Conservation (phyloP, 768 basidiomycete genomes). For the Sutorius australiensis region DNA sequence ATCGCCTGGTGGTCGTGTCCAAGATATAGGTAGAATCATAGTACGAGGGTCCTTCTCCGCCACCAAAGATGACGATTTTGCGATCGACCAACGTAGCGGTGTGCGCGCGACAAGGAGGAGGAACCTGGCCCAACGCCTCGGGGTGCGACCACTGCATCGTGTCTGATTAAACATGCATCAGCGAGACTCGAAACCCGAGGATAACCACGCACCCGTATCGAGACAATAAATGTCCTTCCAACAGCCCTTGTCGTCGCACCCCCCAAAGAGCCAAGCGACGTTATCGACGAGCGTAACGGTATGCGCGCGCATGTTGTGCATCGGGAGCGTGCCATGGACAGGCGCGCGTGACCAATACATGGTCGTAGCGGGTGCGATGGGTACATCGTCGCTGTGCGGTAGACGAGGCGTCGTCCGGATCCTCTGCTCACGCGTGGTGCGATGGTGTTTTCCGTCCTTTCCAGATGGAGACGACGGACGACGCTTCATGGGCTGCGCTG, state of each 20-base stretch:
- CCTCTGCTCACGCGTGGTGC: constrained; percentile 28
- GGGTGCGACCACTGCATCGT: constrained; percentile 88
- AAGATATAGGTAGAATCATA: constrained; percentile 81
- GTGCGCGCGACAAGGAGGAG: constrained; percentile 84
- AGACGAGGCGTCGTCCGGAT: constrained; percentile 52
- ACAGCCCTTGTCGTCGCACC: constrained; percentile 77
- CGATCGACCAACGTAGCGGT: constrained; percentile 80
- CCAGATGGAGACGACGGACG: constrained; percentile 27
- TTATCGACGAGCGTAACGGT: constrained; percentile 81
- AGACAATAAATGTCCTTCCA: constrained; percentile 79
- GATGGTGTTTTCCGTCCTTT: constrained; percentile 22
- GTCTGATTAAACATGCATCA: constrained; percentile 41
- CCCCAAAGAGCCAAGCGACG: constrained; percentile 84
- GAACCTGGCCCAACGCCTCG: constrained; percentile 69
- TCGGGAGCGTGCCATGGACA: constrained; percentile 66
- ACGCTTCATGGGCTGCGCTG: constrained; percentile 24
- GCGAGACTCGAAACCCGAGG: background rate
- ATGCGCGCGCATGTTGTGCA: constrained; percentile 73
- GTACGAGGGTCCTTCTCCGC: constrained; percentile 79
- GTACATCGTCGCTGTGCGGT: constrained; percentile 57
- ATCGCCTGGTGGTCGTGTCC: constrained; percentile 69
- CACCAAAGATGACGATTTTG: constrained; percentile 80
- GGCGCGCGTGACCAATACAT: constrained; percentile 89
- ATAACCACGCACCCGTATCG: constrained; percentile 59
- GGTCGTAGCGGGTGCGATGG: constrained; percentile 61